Percentiles rank a stretch among this genome's conserved stretches.
Evolutionary conservation across 2,329 filamentous ascomycete species (phyloP).

Genomic region (Cylindrodendrum hubeiense): DNA sequence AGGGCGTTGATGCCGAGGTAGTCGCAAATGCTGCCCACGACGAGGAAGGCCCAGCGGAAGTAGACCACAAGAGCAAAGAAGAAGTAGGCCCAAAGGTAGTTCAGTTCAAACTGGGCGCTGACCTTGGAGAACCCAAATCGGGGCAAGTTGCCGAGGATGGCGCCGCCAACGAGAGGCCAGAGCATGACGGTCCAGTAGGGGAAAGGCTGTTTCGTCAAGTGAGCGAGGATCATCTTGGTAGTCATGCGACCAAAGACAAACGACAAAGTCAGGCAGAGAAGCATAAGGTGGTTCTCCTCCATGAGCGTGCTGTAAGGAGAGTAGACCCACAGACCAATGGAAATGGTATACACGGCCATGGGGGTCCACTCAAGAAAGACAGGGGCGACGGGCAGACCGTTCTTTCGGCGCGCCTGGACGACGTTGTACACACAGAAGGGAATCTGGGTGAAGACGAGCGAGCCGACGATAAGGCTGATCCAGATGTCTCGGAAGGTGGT

Average conservation of each 20-base stretch:
- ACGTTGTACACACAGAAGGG: slow-evolving; percentile 94
- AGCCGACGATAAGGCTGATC: slow-evolving; percentile 77
- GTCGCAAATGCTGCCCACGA: slow-evolving; percentile 90
- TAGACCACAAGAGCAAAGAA: slow-evolving; percentile 87
- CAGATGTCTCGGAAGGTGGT: slow-evolving; percentile 89
- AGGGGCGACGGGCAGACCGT: slow-evolving; percentile 80
- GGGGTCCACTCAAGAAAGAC: slow-evolving; percentile 96
- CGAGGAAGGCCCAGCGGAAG: slow-evolving; percentile 91
- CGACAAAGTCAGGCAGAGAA: slow-evolving; percentile 95
- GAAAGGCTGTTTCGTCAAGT: slow-evolving; percentile 93
- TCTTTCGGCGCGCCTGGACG: slow-evolving; percentile 76
- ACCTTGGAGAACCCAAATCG: slow-evolving; percentile 78
- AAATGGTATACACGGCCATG: slow-evolving; percentile 83
- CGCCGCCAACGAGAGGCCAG: slow-evolving; percentile 86
- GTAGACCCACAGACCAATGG: slow-evolving; percentile 86
- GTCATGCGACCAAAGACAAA: slow-evolving; percentile 98
- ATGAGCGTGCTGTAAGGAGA: slow-evolving; percentile 88
- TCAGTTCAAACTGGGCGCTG: slow-evolving; percentile 75
- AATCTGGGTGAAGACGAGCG: slow-evolving; percentile 79
- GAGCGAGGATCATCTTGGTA: slow-evolving; percentile 98
- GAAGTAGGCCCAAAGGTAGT: slow-evolving; percentile 88
- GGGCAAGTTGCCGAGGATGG: slow-evolving; percentile 85
- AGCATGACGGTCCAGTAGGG: slow-evolving; percentile 97
- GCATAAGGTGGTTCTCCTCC: slow-evolving; percentile 85
- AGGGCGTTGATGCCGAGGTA: slow-evolving; percentile 95